These are phyloP conservation scores for Tylopilus plumbeoviolaceoides DNA, from an alignment of 768 basidiomycete species.

Conservation along the genomic window DNA sequence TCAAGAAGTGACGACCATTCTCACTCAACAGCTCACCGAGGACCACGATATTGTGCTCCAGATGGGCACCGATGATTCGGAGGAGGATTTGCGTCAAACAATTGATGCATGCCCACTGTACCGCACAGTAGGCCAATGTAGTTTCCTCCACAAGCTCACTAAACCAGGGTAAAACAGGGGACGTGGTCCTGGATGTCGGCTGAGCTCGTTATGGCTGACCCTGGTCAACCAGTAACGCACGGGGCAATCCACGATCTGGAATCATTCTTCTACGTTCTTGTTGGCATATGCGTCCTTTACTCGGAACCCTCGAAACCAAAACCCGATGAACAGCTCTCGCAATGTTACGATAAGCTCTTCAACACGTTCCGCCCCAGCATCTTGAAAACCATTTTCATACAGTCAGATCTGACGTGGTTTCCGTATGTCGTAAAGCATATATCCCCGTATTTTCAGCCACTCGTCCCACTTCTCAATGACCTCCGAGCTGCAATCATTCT, in stretches of 20 bases:
- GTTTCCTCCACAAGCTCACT: background rate
- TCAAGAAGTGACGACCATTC: too few species aligned
- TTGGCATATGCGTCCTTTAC: background rate
- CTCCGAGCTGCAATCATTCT: background rate
- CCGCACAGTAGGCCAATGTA: background rate
- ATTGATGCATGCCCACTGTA: background rate
- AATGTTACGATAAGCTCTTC: constrained; percentile 8
- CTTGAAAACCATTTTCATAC: background rate
- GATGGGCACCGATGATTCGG: background rate
- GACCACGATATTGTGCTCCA: background rate
- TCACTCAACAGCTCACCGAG: background rate
- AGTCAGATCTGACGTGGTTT: background rate
- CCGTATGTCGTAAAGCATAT: background rate
- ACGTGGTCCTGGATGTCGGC: constrained; percentile 6
- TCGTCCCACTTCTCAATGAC: background rate
- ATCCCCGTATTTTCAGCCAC: background rate
- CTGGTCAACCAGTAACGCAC: constrained; percentile 1
- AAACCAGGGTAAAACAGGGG: background rate
- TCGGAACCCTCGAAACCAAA: background rate
- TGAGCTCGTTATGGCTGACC: constrained; percentile 3
- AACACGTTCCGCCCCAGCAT: constrained; percentile 2
- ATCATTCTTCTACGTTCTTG: background rate
- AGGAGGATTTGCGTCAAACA: background rate
- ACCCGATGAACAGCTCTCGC: background rate
- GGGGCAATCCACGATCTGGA: background rate